phyloP scores from a whole-genome alignment of 768 basidiomycete genomes.

The Tricholoma terreum region DNA sequence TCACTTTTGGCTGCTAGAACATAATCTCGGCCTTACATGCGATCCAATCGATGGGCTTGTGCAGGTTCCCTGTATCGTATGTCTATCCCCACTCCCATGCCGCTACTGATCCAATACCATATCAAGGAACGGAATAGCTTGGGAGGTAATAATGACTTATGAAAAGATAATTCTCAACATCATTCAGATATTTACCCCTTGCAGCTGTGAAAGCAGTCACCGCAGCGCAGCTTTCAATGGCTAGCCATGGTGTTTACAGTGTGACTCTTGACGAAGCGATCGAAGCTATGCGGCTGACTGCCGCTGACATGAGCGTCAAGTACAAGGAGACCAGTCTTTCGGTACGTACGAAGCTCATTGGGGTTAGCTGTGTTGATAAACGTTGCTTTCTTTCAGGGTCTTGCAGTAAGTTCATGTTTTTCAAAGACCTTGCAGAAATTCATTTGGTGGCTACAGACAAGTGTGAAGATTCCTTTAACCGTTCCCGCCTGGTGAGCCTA shows the following conservation, averaged over 20 bases:
- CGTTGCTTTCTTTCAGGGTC: conserved; percentile 28
- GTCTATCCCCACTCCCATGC: conserved; percentile 21
- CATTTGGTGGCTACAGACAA: conserved; percentile 40
- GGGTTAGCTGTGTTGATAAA: neutral
- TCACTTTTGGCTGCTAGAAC: conserved; percentile 45
- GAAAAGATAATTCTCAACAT: neutral
- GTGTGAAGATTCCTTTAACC: conserved; percentile 80
- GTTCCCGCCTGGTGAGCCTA: conserved; percentile 69
- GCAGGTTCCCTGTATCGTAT: conserved; percentile 93
- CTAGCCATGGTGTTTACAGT: conserved; percentile 81
- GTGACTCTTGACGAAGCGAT: conserved; percentile 94
- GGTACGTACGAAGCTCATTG: conserved; percentile 38
- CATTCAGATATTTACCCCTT: conserved; percentile 1
- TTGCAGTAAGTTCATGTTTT: conserved; percentile 32
- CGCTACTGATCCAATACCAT: neutral
- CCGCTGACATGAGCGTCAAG: conserved; percentile 91
- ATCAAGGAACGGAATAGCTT: conserved; percentile 78
- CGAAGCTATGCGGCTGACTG: conserved; percentile 91
- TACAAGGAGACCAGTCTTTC: conserved; percentile 96
- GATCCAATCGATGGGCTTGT: conserved; percentile 93
- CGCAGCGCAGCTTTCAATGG: conserved; percentile 92
- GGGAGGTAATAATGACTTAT: conserved; percentile 53
- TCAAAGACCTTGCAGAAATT: neutral
- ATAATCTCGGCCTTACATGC: conserved; percentile 87
- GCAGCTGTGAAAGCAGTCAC: conserved; percentile 90